Conservation (phyloP, 176 grass and related monocot genomes). For the Zoysia japonica region DNA sequence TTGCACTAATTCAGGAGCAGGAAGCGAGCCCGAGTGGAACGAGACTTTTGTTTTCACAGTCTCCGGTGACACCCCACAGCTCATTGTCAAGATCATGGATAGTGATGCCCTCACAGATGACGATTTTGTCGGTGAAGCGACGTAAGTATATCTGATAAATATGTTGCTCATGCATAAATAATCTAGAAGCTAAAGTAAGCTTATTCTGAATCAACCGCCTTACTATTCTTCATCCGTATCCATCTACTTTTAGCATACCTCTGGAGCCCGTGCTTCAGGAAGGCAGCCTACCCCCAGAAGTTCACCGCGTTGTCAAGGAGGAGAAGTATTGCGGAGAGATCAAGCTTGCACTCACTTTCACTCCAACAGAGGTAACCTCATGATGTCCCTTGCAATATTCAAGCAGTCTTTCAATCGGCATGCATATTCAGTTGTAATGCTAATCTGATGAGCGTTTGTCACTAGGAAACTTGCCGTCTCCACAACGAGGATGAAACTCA, state of each 20-base stretch:
- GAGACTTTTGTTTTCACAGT: conserved; percentile 79
- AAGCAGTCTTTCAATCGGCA: not conserved
- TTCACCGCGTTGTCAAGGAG: conserved; percentile 73
- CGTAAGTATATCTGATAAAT: conserved; percentile 32
- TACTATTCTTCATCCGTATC: not conserved
- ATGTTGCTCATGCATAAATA: not conserved
- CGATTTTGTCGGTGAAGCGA: conserved; percentile 82
- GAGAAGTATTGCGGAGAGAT: conserved; percentile 73
- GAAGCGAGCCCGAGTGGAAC: conserved; percentile 83
- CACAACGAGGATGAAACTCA: conserved; percentile 29
- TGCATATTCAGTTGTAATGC: not conserved
- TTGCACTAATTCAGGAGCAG: conserved; percentile 46
- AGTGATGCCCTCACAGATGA: conserved; percentile 55
- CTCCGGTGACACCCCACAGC: conserved; percentile 38
- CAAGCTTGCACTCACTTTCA: conserved; percentile 87
- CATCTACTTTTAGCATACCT: conserved; percentile 55
- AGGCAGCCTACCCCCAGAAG: conserved; percentile 57
- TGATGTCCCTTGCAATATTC: not conserved
- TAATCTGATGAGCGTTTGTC: not conserved
- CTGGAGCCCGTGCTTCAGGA: conserved; percentile 60
- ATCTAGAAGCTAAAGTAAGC: not conserved
- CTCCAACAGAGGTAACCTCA: conserved; percentile 38
- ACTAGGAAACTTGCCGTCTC: conserved; percentile 29
- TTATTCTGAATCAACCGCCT: conserved; percentile 8
- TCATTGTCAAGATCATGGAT: conserved; percentile 85